Base-by-base conservation (phyloP, 2,329 filamentous ascomycete genomes). In the Cercospora beticola region DNA sequence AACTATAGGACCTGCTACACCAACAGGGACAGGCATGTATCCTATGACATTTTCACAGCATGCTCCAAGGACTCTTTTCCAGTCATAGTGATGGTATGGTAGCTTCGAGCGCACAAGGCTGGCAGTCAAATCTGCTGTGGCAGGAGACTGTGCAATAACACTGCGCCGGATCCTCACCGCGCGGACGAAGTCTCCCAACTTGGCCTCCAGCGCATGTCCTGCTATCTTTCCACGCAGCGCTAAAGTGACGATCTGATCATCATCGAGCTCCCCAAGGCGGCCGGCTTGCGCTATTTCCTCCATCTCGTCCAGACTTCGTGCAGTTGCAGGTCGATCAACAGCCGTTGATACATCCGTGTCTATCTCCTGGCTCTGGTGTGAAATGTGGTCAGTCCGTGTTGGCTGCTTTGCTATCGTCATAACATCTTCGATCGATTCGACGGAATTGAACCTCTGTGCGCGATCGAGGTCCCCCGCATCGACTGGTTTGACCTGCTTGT, bases 21-120 rank as follows among this genome's bases (percentile, higher is more conserved):
- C 95, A 56, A 99, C 87, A 49, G 95, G 95, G 10, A 99, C 85
- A 14, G 95, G 95, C 82, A 98, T 86, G 79, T 96, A 98, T 73
- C 95, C 95, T 77, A 99, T 91, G 63, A 99, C 95, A 76, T 99
- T 99, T 82, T 99, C 95, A 80, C 95, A 99, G 85, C 95, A 99
- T 68, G 95, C 95, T 59, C 95, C 95, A 74, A 96, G 90, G 56
- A 99, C 95, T 68, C 94, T 91, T 72, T 94, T 91, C 84, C 96
- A 99, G 84, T 98, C 94, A 84, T 97, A 99, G 81, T 93, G 84
- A 76, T 93, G 85, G 79, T 93, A 98, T 0, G 95, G 95, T 14
- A 98, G 86, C 78, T 94, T 91, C 4, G 94, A 98, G 62, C 84
- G 83, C 74, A 97, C 95, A 61, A 99, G 84, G 12, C 89, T 84